A percentile compares a stretch with the other conserved stretches of the same genome.
Evolutionary conservation across 495 filamentous ascomycete genomes (phyloP).

Genomic region (Neurospora discreta): DNA sequence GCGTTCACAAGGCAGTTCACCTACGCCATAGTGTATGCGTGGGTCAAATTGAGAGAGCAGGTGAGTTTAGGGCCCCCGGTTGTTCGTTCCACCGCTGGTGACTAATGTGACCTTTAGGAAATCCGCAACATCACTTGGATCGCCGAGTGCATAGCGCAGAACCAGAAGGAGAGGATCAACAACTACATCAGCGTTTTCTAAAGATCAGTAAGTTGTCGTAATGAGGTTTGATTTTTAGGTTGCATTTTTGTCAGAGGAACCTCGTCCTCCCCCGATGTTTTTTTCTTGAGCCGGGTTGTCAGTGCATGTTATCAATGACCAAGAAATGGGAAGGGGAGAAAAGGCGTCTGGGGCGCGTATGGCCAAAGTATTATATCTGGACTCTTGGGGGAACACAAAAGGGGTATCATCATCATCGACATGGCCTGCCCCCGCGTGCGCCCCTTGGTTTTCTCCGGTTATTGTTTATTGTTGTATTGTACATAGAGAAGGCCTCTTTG

Average conservation of each 20-base stretch:
- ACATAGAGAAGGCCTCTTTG: slow-evolving; percentile 22
- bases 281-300: background rate
- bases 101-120: slow-evolving; percentile 50
- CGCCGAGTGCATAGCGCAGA: slow-evolving; percentile 97
- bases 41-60: slow-evolving; percentile 97
- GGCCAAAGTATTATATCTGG: slow-evolving; percentile 1
- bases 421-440: background rate
- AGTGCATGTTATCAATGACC: background rate
- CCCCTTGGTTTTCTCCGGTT: slow-evolving; percentile 4
- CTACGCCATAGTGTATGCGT: slow-evolving; percentile 88
- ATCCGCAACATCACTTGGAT: slow-evolving; percentile 99
- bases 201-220: slow-evolving; percentile 5
- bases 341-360: background rate
- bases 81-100: background rate
- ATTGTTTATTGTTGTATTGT: slow-evolving; percentile 20
- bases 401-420: background rate
- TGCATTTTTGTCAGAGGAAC: slow-evolving; percentile 6
- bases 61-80: slow-evolving; percentile 36
- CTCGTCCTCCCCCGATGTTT: background rate
- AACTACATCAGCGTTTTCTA: slow-evolving; percentile 96
- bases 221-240: slow-evolving; percentile 1
- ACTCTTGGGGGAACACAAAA: background rate
- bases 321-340: background rate
- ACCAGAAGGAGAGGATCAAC: slow-evolving; percentile 96
- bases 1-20: slow-evolving; percentile 97